Evolutionary conservation across 2,329 filamentous ascomycete species (phyloP).

Genomic region (Ascocoryne sarcoides): DNA sequence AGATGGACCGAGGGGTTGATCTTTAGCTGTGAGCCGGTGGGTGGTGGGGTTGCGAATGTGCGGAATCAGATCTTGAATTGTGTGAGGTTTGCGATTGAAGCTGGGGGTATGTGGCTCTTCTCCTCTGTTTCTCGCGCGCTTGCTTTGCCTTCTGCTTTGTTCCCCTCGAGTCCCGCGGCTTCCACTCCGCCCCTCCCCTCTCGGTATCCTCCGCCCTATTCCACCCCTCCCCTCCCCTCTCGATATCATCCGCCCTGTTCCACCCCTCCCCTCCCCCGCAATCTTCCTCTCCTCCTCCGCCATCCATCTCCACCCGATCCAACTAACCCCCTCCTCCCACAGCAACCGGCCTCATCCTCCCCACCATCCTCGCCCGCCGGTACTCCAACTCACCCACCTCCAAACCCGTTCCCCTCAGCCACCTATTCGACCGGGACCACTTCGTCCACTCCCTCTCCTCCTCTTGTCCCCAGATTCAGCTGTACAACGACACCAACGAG

Average conservation of each 20-base stretch:
- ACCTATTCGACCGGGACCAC: conserved; percentile 15
- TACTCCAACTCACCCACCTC: conserved; percentile 2
- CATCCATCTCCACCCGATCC: neutral
- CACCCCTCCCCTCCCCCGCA: too few species aligned
- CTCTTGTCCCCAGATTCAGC: conserved; percentile 9
- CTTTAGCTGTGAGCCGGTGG: conserved; percentile 34
- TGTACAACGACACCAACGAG: conserved; percentile 11
- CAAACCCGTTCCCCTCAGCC: conserved; percentile 9
- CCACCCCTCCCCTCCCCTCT: too few species aligned
- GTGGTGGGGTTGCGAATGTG: conserved; percentile 35
- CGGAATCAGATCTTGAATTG: conserved; percentile 38
- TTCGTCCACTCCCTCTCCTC: conserved; percentile 10
- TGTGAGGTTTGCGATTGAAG: conserved; percentile 38
- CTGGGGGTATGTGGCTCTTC: conserved; percentile 35
- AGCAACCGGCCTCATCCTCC: conserved; percentile 32
- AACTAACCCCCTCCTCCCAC: neutral
- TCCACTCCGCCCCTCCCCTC: too few species aligned
- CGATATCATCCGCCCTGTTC: too few species aligned
- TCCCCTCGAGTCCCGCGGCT: too few species aligned
- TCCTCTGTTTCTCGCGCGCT: too few species aligned
- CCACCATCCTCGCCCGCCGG: conserved; percentile 16
- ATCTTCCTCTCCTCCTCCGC: conserved; percentile 6
- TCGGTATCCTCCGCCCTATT: too few species aligned
- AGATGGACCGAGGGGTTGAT: conserved; percentile 35
- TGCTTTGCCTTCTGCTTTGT: too few species aligned